phyloP scores from a whole-genome alignment of 345 rosid genomes.

The Eucalyptus pumila region DNA sequence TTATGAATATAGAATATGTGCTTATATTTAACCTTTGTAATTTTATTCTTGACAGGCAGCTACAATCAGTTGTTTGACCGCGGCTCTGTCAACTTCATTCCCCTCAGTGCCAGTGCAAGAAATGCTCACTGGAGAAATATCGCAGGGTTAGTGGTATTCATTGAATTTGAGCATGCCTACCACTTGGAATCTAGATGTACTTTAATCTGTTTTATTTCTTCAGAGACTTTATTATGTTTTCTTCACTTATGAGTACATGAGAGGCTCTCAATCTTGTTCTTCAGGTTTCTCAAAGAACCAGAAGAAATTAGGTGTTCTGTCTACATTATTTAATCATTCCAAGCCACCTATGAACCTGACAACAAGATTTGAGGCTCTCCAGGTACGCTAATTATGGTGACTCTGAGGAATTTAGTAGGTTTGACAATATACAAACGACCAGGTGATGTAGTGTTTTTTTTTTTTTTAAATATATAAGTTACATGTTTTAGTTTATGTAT shows the following conservation, averaged over 20 bases:
- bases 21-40: background rate
- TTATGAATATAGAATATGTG: background rate
- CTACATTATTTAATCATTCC: slow-evolving; percentile 39
- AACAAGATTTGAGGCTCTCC: slow-evolving; percentile 78
- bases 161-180: background rate
- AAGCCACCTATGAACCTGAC: slow-evolving; percentile 34
- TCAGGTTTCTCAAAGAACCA: slow-evolving; percentile 43
- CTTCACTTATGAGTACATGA: background rate
- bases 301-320: slow-evolving; percentile 44
- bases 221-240: background rate
- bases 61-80: slow-evolving; percentile 62
- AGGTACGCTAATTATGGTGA: slow-evolving; percentile 29
- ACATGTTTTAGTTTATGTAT: background rate
- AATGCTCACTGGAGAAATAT: slow-evolving; percentile 55
- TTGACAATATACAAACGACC: background rate
- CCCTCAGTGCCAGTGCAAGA: slow-evolving; percentile 37
- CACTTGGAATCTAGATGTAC: background rate
- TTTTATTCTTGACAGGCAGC: slow-evolving; percentile 38
- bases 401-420: background rate
- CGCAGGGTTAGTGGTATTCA: slow-evolving; percentile 33
- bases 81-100: slow-evolving; percentile 72
- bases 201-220: background rate
- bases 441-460: background rate
- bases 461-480: background rate
- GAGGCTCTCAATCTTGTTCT: slow-evolving; percentile 1